These are phyloP conservation scores for Rosa persica DNA, from an alignment of 306 rosid genomes.

Conservation along the genomic window DNA sequence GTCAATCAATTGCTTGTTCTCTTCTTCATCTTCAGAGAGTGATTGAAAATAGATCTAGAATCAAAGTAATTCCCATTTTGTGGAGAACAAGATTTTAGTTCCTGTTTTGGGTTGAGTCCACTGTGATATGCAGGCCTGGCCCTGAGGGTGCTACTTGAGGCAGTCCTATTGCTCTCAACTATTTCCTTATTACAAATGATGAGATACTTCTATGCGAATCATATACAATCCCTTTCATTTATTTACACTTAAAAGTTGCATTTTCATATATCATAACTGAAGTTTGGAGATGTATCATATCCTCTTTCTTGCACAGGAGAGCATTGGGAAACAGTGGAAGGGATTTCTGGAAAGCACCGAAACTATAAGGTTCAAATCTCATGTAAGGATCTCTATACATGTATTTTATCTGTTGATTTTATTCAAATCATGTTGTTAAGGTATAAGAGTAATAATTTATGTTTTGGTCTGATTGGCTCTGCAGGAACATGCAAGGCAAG, in stretches of 20 bases:
- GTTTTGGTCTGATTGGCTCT: conserved; percentile 15
- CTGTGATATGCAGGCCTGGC: no score
- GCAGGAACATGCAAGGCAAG: conserved; percentile 80
- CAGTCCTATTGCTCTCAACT: background rate
- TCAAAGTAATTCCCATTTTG: no score
- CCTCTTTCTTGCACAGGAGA: conserved; percentile 45
- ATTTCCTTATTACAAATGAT: background rate
- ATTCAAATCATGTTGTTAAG: background rate
- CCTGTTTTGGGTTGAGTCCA: no score
- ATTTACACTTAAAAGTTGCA: background rate
- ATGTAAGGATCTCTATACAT: conserved; percentile 48
- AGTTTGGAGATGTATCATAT: conserved; percentile 9
- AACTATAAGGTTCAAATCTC: conserved; percentile 69
- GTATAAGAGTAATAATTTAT: background rate
- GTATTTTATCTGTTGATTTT: background rate
- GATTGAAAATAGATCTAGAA: background rate
- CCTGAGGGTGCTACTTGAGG: no score
- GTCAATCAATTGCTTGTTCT: background rate
- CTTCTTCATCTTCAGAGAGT: background rate
- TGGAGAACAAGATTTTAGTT: no score
- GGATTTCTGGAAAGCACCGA: conserved; percentile 80
- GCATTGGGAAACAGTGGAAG: conserved; percentile 98
- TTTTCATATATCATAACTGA: background rate
- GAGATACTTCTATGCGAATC: background rate
- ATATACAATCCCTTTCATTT: background rate